Conservation (phyloP, 2,329 filamentous ascomycete genomes). For the Polychaeton citri region DNA sequence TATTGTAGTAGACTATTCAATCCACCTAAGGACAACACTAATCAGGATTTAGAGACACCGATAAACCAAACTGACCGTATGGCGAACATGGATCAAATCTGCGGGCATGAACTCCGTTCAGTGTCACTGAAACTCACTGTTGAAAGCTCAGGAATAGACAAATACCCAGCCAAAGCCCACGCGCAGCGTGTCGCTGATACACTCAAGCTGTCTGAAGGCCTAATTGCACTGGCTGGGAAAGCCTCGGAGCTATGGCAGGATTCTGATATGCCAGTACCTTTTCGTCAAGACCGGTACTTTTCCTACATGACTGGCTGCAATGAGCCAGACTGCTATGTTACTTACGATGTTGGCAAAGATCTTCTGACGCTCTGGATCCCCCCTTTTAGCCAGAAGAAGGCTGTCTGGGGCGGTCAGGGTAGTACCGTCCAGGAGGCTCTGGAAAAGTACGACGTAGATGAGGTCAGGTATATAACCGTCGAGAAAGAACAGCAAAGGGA, state of each 20-base stretch:
- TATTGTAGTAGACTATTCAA: too few species aligned
- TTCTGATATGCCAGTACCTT: conserved; percentile 69
- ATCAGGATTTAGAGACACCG: too few species aligned
- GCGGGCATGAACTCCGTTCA: too few species aligned
- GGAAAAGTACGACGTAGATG: conserved; percentile 65
- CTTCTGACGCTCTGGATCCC: conserved; percentile 83
- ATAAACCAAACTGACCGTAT: too few species aligned
- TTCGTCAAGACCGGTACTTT: conserved; percentile 70
- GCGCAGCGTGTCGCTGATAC: conserved; percentile 66
- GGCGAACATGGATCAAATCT: too few species aligned
- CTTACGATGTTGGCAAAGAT: conserved; percentile 63
- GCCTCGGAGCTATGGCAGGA: conserved; percentile 35
- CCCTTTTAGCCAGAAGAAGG: conserved; percentile 70
- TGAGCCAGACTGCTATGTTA: conserved; percentile 64
- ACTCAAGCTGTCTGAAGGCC: conserved; percentile 50
- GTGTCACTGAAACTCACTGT: conserved; percentile 4
- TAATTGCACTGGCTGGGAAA: conserved; percentile 68
- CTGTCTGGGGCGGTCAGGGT: conserved; percentile 88
- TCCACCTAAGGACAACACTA: too few species aligned
- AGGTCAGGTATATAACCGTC: conserved; percentile 40
- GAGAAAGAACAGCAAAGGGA: neutral
- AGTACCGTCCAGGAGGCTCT: conserved; percentile 63
- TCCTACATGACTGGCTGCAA: conserved; percentile 86
- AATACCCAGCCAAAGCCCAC: conserved; percentile 76
- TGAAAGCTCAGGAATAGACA: conserved; percentile 17